Conservation (phyloP, 2,329 filamentous ascomycete species). For the Thermoascus crustaceus region DNA sequence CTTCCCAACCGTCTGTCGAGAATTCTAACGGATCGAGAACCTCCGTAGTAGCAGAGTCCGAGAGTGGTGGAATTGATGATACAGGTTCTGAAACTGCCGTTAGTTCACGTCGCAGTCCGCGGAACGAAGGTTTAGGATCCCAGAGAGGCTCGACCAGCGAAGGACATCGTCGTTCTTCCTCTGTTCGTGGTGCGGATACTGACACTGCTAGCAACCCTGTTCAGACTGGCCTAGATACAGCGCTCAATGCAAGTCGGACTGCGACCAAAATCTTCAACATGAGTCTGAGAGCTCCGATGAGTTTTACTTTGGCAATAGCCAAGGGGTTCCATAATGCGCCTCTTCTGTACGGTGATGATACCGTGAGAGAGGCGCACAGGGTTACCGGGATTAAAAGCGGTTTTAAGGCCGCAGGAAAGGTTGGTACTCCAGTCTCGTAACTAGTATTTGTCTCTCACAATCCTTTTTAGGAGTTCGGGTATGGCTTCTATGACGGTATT, state of each 20-base stretch:
- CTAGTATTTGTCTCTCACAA: neutral
- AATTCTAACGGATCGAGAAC: too few relatives aligned
- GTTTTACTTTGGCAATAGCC: constrained; percentile 72
- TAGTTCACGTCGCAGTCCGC: too few relatives aligned
- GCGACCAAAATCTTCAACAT: constrained; percentile 65
- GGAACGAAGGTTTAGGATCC: too few relatives aligned
- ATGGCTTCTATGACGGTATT: constrained; percentile 73
- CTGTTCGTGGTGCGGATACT: constrained; percentile 2
- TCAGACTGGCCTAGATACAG: constrained; percentile 46
- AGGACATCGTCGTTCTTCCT: too few relatives aligned
- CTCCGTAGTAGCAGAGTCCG: too few relatives aligned
- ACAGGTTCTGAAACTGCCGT: too few relatives aligned
- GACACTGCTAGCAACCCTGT: constrained; percentile 9
- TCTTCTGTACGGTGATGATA: constrained; percentile 75
- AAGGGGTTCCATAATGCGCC: constrained; percentile 86
- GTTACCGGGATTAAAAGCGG: constrained; percentile 72
- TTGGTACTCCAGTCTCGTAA: constrained; percentile 13
- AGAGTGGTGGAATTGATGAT: too few relatives aligned
- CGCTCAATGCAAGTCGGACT: constrained; percentile 57
- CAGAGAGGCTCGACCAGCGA: too few relatives aligned
- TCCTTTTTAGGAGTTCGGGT: constrained; percentile 52
- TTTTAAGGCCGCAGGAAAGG: constrained; percentile 65
- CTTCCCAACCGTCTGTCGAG: too few relatives aligned
- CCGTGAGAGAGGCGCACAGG: constrained; percentile 67
- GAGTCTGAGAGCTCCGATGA: constrained; percentile 73